Conservation (phyloP, 139 green algal species). For the Chlorella sp. region DNA sequence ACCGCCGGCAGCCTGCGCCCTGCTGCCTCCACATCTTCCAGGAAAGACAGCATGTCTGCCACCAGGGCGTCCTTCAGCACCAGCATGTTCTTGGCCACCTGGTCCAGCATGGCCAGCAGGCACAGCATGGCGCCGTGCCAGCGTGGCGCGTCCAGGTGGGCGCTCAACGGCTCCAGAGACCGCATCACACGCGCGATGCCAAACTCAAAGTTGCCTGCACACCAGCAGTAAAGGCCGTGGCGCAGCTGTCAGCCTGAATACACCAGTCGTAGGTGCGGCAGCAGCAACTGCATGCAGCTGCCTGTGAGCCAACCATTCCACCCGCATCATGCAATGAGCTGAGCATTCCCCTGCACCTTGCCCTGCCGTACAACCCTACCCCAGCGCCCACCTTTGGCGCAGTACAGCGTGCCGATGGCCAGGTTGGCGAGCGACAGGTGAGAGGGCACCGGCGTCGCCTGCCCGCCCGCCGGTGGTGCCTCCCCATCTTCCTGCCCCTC, state of each 20-base stretch:
- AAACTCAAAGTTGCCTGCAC: constrained; percentile 72
- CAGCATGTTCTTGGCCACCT: constrained; percentile 87
- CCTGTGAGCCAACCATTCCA: too few species aligned
- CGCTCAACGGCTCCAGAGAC: constrained; percentile 82
- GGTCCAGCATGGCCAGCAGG: constrained; percentile 86
- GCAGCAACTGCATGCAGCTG: too few species aligned
- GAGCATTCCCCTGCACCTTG: not conserved
- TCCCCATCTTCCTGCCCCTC: not conserved
- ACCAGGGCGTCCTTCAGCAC: constrained; percentile 74
- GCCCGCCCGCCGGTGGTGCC: not conserved
- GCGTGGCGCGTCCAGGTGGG: constrained; percentile 84
- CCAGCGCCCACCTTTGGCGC: constrained; percentile 68
- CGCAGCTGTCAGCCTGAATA: too few species aligned
- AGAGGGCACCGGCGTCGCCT: not conserved
- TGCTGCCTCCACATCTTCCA: constrained; percentile 68
- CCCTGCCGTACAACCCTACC: not conserved
- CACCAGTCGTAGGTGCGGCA: too few species aligned
- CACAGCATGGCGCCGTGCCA: constrained; percentile 80
- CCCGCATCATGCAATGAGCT: not conserved
- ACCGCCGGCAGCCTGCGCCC: constrained; percentile 41
- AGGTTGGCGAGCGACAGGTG: constrained; percentile 95
- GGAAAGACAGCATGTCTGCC: constrained; percentile 72
- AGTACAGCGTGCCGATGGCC: constrained; percentile 95
- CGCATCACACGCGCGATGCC: constrained; percentile 90
- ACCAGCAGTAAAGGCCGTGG: not conserved